Base-by-base conservation (phyloP, 352 stramenopile species). In the Phytophthora macrochlamydospora region DNA sequence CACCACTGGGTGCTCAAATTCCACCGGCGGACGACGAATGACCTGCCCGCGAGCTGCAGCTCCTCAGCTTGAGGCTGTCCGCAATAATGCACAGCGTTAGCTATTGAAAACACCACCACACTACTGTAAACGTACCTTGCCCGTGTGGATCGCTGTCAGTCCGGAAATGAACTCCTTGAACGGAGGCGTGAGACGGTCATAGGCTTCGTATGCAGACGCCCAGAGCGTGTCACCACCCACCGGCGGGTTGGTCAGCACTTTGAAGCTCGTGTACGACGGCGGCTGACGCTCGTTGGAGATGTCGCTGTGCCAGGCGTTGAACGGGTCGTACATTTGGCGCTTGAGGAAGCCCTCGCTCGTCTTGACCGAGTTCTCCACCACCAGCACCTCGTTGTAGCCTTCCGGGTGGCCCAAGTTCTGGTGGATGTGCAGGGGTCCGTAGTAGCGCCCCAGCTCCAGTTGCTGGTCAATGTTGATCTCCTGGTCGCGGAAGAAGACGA, bases 141-240 rank as follows among this genome's bases (percentile, higher is more conserved):
- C 66, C 50, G 61, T 79, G 59, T 81, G 73, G 42, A 78, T 71
- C n/a, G 73, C 73, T 4, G 62, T 75, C 30, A 81, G 56, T 2
- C 66, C 62, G 29, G 75, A 61, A 6, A 81, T 31, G 33, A 78
- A 66, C 45, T 62, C 62, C 42, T 76, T 53, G 35, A 81, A 67
- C 18, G 52, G 56, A 31, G 65, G 65, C 30, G 73, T 72, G 4
- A 81, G 55, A 18, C 70, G 69, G 9, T 81, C 65, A 60, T 78
- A 81, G 3, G 73, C 73, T 31, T 81, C 71, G 54, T 73, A 76
- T 29, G 49, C 56, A 2, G 69, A 76, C 7, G 67, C 54, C 69
- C 69, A 81, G 5, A 81, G 52, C 43, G 73, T 81, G 55, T 78
- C 73, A 8, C 61, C 73, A 31, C 73, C 73, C 18, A 65, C 63